These are phyloP conservation scores for Multifurca ochricompacta DNA, from an alignment of 768 basidiomycete species.

Conservation along the genomic window DNA sequence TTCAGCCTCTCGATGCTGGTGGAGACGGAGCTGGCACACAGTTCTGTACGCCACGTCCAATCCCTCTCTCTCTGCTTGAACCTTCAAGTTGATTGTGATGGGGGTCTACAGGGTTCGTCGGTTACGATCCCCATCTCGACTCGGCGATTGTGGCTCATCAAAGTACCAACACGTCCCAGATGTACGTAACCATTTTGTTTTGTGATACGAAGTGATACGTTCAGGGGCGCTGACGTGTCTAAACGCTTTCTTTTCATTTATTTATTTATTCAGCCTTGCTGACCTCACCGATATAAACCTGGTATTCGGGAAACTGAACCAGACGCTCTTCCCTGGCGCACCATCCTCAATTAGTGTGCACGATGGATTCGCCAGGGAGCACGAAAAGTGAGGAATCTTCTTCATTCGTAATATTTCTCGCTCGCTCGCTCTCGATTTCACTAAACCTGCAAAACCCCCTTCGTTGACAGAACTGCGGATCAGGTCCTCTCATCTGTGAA, in stretches of 20 bases:
- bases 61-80: no score
- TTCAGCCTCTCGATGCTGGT: slow-evolving; percentile 38
- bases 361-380: slow-evolving; percentile 44
- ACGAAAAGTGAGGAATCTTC: slow-evolving; percentile 26
- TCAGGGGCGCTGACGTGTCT: background rate
- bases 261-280: background rate
- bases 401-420: background rate
- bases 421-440: no score
- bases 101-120: slow-evolving; percentile 45
- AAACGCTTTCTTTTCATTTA: no score
- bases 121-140: slow-evolving; percentile 43
- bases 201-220: background rate
- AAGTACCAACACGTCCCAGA: slow-evolving; percentile 48
- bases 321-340: background rate
- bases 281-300: background rate
- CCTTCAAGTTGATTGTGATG: no score
- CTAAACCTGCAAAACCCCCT: no score
- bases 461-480: slow-evolving; percentile 35
- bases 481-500: slow-evolving; percentile 36
- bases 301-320: background rate
- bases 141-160: slow-evolving; percentile 54
- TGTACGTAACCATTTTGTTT: slow-evolving; percentile 35
- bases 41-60: slow-evolving; percentile 11
- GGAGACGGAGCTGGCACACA: background rate
- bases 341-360: slow-evolving; percentile 37